These are phyloP conservation scores for Zygoascus flipseniorum DNA, from an alignment of 805 yeast genomes.

Conservation along the genomic window DNA sequence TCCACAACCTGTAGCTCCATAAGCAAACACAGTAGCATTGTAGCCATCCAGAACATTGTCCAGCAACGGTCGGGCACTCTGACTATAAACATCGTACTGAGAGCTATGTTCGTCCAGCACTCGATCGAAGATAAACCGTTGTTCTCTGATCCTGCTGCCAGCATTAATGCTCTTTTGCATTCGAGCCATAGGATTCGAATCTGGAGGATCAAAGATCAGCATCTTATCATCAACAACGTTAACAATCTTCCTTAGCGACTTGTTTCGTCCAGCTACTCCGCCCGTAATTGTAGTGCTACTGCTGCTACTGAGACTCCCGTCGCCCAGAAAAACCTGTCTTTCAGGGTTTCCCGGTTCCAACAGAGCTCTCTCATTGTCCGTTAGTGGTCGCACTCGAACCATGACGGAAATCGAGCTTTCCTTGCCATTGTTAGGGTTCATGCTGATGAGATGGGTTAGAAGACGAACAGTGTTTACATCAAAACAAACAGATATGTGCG, in stretches of 20 bases:
- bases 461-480: background rate
- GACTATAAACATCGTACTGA: slow-evolving; percentile 59
- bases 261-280: slow-evolving; percentile 17
- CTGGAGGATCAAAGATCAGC: slow-evolving; percentile 83
- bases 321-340: slow-evolving; percentile 41
- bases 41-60: slow-evolving; percentile 74
- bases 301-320: slow-evolving; percentile 40
- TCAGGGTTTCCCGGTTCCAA: slow-evolving; percentile 33
- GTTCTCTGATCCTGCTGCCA: slow-evolving; percentile 48
- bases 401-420: slow-evolving; percentile 21
- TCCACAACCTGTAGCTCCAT: slow-evolving; percentile 97
- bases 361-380: slow-evolving; percentile 43
- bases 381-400: slow-evolving; percentile 80
- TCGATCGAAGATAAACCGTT: slow-evolving; percentile 72
- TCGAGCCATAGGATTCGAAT: slow-evolving; percentile 48
- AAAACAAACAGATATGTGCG: background rate
- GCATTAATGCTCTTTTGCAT: slow-evolving; percentile 35
- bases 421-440: slow-evolving; percentile 8
- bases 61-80: slow-evolving; percentile 63
- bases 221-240: slow-evolving; percentile 77
- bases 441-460: background rate
- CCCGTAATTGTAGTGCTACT: slow-evolving; percentile 10
- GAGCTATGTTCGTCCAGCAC: slow-evolving; percentile 58
- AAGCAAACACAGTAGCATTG: slow-evolving; percentile 89
- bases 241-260: slow-evolving; percentile 58